Conservation (phyloP, 768 basidiomycete genomes). For the Pleurotus ostreatus region DNA sequence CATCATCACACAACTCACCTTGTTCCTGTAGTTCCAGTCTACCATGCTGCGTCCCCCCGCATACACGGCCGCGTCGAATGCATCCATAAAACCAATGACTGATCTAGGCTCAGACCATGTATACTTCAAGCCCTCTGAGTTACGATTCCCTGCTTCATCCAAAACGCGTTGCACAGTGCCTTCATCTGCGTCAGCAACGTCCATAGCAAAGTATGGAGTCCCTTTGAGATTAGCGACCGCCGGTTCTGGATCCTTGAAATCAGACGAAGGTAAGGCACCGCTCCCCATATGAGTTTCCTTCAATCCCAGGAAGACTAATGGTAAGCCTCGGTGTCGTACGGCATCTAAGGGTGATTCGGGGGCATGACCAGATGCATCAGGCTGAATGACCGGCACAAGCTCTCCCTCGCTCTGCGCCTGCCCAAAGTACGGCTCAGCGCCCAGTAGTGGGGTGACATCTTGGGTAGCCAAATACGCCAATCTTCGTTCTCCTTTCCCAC, state of each 20-base stretch:
- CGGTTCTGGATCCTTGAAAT: slow-evolving; percentile 52
- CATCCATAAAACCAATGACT: slow-evolving; percentile 52
- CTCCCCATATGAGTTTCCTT: slow-evolving; percentile 46
- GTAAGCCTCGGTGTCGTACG: slow-evolving; percentile 53
- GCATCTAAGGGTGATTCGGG: slow-evolving; percentile 41
- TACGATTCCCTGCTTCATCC: background rate
- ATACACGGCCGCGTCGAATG: slow-evolving; percentile 70
- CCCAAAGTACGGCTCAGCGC: slow-evolving; percentile 64
- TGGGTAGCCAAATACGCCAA: slow-evolving; percentile 56
- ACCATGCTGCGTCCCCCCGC: slow-evolving; percentile 76
- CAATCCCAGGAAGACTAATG: slow-evolving; percentile 78
- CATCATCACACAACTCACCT: slow-evolving; percentile 37
- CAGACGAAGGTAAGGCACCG: slow-evolving; percentile 53
- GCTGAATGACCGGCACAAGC: slow-evolving; percentile 22
- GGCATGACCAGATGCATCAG: slow-evolving; percentile 17
- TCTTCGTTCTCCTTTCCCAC: slow-evolving; percentile 23
- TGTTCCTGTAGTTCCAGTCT: slow-evolving; percentile 93
- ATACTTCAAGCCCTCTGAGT: slow-evolving; percentile 33
- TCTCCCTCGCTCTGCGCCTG: slow-evolving; percentile 53
- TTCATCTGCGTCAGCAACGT: slow-evolving; percentile 51
- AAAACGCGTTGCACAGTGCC: slow-evolving; percentile 8
- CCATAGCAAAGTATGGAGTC: slow-evolving; percentile 82
- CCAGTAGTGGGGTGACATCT: slow-evolving; percentile 64
- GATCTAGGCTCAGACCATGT: slow-evolving; percentile 66
- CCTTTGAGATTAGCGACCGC: slow-evolving; percentile 65